Evolutionary conservation across 2,329 filamentous ascomycete genomes (phyloP), one percentile per base, ranked within the genome.

Genomic region (Monosporascus ibericus): DNA sequence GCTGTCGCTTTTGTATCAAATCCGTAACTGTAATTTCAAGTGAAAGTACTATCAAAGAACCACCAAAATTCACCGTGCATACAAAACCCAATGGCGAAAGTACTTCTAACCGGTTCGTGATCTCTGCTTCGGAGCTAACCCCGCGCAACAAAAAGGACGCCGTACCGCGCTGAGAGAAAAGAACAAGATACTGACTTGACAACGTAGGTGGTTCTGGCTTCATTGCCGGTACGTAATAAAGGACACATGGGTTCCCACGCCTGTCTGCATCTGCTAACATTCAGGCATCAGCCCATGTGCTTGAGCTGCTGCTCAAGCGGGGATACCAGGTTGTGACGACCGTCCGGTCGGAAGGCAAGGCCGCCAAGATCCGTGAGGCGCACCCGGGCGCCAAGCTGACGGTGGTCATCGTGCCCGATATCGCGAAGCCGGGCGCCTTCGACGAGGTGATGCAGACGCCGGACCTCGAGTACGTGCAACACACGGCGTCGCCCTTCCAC

Each of bases 371-470:
- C 55, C 74, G 74, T 47, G 68, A 71, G 49, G 75, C 78, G 9
- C 73, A 81, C 63, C 70, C 75, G 2, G 65, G 68, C 20, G 71
- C 74, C 15, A 70, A 72, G 34, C 75, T 84, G 18, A 62, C 69
- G 34, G 71, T 79, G 14, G 72, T 67, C 51, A 84, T 94, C 60
- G 89, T 95, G 24, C 82, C 86, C 18, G 90, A 95, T 65, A 88
- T 95, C 59, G 87, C 88, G 3, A 70, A 84, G 63, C 78, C 83
- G 44, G 78, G 79, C 51, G 90, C 90, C 52, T 95, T 95, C 65
- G 84, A 89, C 61, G 75, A 84, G 60, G 82, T 79, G 1, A 73
- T 78, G 34, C 57, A 73, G 66, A 72, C 65, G 4, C 74, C 76
- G 1, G 75, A 72, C 25, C 67, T 84, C 49, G 75, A 80, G 52